Base-by-base conservation (phyloP, 768 basidiomycete species). In the Serendipita vermifera region DNA sequence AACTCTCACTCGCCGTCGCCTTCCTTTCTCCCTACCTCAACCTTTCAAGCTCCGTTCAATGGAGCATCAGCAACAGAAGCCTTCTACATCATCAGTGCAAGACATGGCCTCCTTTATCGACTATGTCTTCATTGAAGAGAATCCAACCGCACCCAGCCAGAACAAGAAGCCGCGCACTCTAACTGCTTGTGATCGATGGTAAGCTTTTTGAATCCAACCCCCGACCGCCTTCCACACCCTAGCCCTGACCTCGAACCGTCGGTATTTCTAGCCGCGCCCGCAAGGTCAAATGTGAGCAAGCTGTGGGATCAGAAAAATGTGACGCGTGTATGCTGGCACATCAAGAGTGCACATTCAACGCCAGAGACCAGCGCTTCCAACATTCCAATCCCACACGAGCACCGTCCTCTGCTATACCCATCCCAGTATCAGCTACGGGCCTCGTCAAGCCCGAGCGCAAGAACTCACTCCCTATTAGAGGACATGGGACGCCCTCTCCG, bases 171-270 rank as follows among this genome's bases (percentile, higher is more conserved):
- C 46, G 46, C 20, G 46, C 7, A 51, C 46, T 4, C 29, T 51
- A n/a, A 51, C 46, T 29, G 46, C 46, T 15, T 51, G 46, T n/a
- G 46, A 51, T 27, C 26, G 46, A 51, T 51, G 46, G 46, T 51
- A 31, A 51, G 46, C 32, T 24, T 11, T 26, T 51, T 26, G 17
- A 31, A 22, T 29, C 15, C n/a, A n/a, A n/a, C n/a, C n/a, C n/a
- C n/a, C n/a, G n/a, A n/a, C n/a, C n/a, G n/a, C 46, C 46, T 26
- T 3, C 24, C 32, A 7, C n/a, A 31, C 27, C 32, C 22, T 51
- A 15, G 32, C 11, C 5, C 32, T 22, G 46, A 51, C 46, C 17
- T 31, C 22, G 11, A 15, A 9, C 46, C 46, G 24, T n/a, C 35
- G 9, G 35, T 27, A 22, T 29, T n/a, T n/a, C n/a, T 24, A 51